Conservation (phyloP, 2,329 filamentous ascomycete genomes). For the Penicillium sp. region DNA sequence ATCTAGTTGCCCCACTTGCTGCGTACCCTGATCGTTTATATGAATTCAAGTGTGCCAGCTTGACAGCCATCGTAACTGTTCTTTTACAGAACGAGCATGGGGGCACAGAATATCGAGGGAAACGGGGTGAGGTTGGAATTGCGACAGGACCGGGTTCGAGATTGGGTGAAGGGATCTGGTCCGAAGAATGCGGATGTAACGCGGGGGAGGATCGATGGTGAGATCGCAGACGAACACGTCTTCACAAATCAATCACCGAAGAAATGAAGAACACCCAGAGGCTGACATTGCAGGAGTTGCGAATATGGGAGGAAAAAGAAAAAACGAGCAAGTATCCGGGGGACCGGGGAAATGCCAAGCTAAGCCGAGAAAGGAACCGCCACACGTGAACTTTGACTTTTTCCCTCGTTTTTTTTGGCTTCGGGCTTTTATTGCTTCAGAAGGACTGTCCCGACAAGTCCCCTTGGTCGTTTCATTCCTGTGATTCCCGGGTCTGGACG, state of each 20-base stretch:
- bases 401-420: background rate
- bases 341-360: conserved; percentile 5
- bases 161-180: conserved; percentile 1
- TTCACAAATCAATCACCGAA: background rate
- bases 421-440: no score
- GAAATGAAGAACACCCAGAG: background rate
- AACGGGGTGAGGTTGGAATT: background rate
- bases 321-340: conserved; percentile 1
- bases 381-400: conserved; percentile 5
- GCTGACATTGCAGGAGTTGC: background rate
- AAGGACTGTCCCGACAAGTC: no score
- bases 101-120: conserved; percentile 3
- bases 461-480: no score
- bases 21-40: conserved; percentile 7
- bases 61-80: conserved; percentile 17
- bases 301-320: background rate
- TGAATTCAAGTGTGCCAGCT: conserved; percentile 10
- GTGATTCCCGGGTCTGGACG: no score
- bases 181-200: conserved; percentile 13
- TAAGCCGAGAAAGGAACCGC: conserved; percentile 12
- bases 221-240: background rate
- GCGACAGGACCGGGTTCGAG: background rate
- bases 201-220: background rate
- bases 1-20: conserved; percentile 2
- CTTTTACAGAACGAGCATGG: conserved; percentile 6